Conservation (phyloP, 345 rosid species). For the Cochlearia excelsa region DNA sequence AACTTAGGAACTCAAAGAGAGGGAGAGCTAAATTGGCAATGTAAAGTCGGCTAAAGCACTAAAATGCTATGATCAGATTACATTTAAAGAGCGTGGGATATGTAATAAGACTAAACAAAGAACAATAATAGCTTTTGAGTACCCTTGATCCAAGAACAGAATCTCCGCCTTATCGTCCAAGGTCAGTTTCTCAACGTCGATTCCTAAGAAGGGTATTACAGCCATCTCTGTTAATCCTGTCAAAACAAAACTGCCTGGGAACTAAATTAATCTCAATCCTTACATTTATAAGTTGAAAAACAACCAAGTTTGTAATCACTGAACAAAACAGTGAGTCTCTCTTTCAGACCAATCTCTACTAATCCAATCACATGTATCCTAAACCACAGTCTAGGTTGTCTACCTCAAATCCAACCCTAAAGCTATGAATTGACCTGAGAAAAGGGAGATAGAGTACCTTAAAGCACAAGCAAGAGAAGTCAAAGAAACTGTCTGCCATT, state of each 20-base stretch:
- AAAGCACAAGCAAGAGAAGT: constrained; percentile 88
- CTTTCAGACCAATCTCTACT: constrained; percentile 15
- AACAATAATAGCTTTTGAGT: constrained; percentile 7
- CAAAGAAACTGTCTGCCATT: constrained; percentile 78
- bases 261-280: constrained; percentile 39
- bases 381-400: background rate
- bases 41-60: background rate
- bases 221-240: constrained; percentile 75
- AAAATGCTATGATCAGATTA: background rate
- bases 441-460: constrained; percentile 45
- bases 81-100: background rate
- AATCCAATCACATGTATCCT: constrained; percentile 1
- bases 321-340: background rate
- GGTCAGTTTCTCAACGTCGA: constrained; percentile 58
- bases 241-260: constrained; percentile 94
- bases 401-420: background rate
- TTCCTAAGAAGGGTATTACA: constrained; percentile 57
- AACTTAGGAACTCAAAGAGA: background rate
- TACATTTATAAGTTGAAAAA: background rate
- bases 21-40: background rate
- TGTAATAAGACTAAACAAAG: constrained; percentile 11
- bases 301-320: background rate
- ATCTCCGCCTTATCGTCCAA: constrained; percentile 84
- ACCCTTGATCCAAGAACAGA: constrained; percentile 83
- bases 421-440: background rate